Conservation (phyloP, 257 asterid genomes). For the Lithospermum erythrorhizon region DNA sequence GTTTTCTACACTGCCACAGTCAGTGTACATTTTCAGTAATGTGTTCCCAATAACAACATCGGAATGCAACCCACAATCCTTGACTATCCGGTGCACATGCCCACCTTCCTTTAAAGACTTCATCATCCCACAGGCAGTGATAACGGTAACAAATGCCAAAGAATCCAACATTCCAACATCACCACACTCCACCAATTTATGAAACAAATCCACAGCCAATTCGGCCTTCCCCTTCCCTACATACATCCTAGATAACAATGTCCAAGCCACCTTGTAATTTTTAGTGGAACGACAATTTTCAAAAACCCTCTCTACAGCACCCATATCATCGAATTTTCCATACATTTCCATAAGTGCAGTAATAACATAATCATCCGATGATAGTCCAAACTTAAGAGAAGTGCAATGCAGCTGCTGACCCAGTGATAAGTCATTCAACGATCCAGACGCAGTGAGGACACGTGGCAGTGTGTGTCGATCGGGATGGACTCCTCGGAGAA, state of each 20-base stretch:
- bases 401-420: conserved; percentile 25
- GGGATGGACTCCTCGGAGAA: conserved; percentile 17
- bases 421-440: conserved; percentile 11
- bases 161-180: conserved; percentile 6
- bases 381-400: conserved; percentile 16
- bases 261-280: conserved; percentile 18
- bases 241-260: conserved; percentile 21
- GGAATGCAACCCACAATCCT: conserved; percentile 12
- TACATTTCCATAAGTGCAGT: conserved; percentile 18
- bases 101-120: conserved; percentile 20
- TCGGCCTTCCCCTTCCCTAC: conserved; percentile 16
- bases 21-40: conserved; percentile 23
- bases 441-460: conserved; percentile 16
- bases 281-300: not conserved
- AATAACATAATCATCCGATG: conserved; percentile 15
- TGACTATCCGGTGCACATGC: conserved; percentile 12
- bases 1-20: conserved; percentile 21
- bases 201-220: conserved; percentile 21
- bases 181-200: conserved; percentile 9
- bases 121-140: conserved; percentile 22
- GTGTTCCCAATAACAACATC: conserved; percentile 21
- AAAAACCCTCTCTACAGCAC: conserved; percentile 19
- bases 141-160: conserved; percentile 17
- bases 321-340: conserved; percentile 15
- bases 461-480: conserved; percentile 25